These are phyloP conservation scores for Schoenoplectus tabernaemontani DNA, from an alignment of 202 grass and related monocot genomes.

Conservation along the genomic window DNA sequence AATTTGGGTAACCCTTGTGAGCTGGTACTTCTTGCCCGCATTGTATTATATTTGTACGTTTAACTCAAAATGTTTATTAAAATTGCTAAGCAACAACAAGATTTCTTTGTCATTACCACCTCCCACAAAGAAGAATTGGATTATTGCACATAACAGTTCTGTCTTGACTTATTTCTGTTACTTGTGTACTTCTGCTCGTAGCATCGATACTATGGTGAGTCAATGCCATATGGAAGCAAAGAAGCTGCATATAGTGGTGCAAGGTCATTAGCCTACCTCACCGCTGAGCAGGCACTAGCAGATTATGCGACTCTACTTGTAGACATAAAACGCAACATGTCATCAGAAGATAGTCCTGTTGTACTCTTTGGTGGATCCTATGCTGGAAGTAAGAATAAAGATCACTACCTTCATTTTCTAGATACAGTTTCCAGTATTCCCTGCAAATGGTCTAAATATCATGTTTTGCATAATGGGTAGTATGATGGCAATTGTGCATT, in stretches of 20 bases:
- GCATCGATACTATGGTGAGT: slow-evolving; percentile 97
- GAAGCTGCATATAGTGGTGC: slow-evolving; percentile 60
- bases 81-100: background rate
- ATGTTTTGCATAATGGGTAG: too few species aligned
- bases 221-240: slow-evolving; percentile 83
- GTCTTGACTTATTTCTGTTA: background rate
- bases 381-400: slow-evolving; percentile 64
- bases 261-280: slow-evolving; percentile 61
- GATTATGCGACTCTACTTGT: slow-evolving; percentile 69
- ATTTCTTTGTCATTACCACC: background rate
- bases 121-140: background rate
- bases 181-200: background rate
- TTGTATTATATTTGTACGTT: background rate
- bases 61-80: background rate
- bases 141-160: background rate
- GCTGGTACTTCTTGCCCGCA: background rate
- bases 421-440: too few species aligned
- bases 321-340: slow-evolving; percentile 71
- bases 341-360: slow-evolving; percentile 63
- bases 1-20: background rate
- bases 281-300: slow-evolving; percentile 76
- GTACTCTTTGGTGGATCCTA: slow-evolving; percentile 44
- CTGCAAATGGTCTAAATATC: too few species aligned
- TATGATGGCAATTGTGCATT: too few species aligned
- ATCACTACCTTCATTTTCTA: background rate